Base-by-base conservation (phyloP, 192 early-diverging fungal species). In the Backusella westeae region DNA sequence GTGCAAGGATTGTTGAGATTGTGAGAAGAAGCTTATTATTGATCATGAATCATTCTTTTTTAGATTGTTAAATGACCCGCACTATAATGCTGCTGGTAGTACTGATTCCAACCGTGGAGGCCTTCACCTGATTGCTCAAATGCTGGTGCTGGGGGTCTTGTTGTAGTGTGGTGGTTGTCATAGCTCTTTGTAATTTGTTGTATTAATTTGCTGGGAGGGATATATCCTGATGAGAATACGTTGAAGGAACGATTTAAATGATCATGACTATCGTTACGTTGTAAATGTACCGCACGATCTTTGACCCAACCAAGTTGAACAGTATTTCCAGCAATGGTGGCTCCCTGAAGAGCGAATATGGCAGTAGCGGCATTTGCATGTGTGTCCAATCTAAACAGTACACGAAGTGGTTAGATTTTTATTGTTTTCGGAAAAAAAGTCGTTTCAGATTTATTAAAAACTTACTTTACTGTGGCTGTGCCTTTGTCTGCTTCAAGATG, bases 331-430 rank as follows among this genome's bases (percentile, higher is more conserved):
- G 93, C 90, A 66, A 97, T 82, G 36, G 77, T 73, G 17, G 86
- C 83, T 32, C 94, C 94, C 80, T 95, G 89, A 69, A 96, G 81
- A 67, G 90, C 85, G 70, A 92, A 91, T 77, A 97, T 97, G 12
- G 95, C 94, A 78, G 87, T 89, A 4, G 95, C 91, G 0, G 96
- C 96, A 84, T 92, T 92, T 76, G 95, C 94, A 80, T 97, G 96
- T 6, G 94, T 88, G 81, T 96, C 95, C 75, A 97, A 75, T 71
- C 86, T 91, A 59, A 34, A 35, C n/a, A 46, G 71, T 14, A 10
- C 10, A 78, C 66, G 35, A 46, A 39, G 10, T 26, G 21, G 56
- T 63, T 63, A 63, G 56, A 23, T 63, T 56, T 56, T 56, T 9
- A 26, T 63, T 29, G 23, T 17, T 15, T 21, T 52, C 17, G 44